These are phyloP conservation scores for Backusella mclennaniae DNA, from an alignment of 192 early-diverging fungal genomes.

Conservation along the genomic window DNA sequence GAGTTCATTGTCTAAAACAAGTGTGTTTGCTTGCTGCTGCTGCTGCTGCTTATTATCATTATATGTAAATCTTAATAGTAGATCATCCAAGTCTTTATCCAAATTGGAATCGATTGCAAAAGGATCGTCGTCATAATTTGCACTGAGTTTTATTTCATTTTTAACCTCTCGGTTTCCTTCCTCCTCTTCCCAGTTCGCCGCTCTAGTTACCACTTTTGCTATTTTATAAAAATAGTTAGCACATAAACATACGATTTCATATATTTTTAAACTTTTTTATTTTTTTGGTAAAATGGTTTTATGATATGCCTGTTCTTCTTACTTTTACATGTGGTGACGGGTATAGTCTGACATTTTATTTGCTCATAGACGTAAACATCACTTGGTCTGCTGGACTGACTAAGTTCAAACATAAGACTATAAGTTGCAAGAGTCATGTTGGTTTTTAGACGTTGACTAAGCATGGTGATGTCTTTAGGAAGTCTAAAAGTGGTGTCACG, in stretches of 20 bases:
- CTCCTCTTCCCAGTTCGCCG: background rate
- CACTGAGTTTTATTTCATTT: conserved; percentile 7
- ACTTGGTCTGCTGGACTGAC: background rate
- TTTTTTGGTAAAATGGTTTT: background rate
- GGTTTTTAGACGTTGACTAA: background rate
- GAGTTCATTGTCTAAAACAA: background rate
- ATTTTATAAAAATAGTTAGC: background rate
- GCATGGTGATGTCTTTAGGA: background rate
- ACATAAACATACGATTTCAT: background rate
- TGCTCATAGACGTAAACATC: background rate
- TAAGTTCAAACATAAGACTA: background rate
- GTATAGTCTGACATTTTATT: background rate
- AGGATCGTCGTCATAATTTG: background rate
- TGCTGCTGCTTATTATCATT: background rate
- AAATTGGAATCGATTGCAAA: background rate
- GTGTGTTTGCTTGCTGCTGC: background rate
- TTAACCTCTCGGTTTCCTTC: background rate
- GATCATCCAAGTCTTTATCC: background rate
- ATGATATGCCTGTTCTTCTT: background rate
- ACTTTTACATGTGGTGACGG: background rate
- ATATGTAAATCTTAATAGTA: background rate
- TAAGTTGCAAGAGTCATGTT: conserved; percentile 1
- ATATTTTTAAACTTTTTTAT: background rate
- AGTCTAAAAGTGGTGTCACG: background rate
- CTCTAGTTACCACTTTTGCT: background rate